Percentiles rank a stretch among this genome's conserved stretches.
These are phyloP conservation scores for Daldinia caldariorum DNA, from an alignment of 495 filamentous ascomycete genomes.

Conservation along the genomic window DNA sequence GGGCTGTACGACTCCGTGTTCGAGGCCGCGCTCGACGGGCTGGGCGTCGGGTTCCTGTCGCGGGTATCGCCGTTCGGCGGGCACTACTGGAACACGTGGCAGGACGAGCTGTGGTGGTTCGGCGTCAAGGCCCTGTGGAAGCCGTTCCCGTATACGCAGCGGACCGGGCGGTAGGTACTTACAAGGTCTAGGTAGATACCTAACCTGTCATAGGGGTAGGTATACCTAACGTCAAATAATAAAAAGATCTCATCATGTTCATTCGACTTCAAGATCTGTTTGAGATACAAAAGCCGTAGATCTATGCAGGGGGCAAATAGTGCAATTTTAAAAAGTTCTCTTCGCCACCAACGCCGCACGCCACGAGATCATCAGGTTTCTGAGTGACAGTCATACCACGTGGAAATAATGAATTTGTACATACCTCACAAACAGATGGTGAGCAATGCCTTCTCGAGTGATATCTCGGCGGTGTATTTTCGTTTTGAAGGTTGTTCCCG, in stretches of 20 bases:
- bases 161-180: slow-evolving; percentile 18
- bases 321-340: neutral
- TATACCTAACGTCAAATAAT: neutral
- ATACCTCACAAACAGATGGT: neutral
- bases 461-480: neutral
- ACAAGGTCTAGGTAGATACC: neutral
- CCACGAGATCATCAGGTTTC: slow-evolving; percentile 10
- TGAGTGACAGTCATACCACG: slow-evolving; percentile 21
- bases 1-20: slow-evolving; percentile 48
- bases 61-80: slow-evolving; percentile 47
- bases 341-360: neutral
- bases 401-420: neutral
- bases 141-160: slow-evolving; percentile 34
- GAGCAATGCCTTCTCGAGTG: neutral
- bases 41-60: slow-evolving; percentile 34
- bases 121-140: slow-evolving; percentile 49
- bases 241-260: slow-evolving; percentile 3
- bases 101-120: slow-evolving; percentile 52
- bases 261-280: slow-evolving; percentile 7
- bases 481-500: neutral
- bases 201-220: neutral
- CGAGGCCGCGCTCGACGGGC: slow-evolving; percentile 37
- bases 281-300: neutral
- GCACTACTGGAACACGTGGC: slow-evolving; percentile 52
- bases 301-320: slow-evolving; percentile 4